A percentile compares a stretch with the other conserved stretches of the same genome.
Conservation (phyloP, 352 stramenopile species). For the Phytophthora boehmeriae region DNA sequence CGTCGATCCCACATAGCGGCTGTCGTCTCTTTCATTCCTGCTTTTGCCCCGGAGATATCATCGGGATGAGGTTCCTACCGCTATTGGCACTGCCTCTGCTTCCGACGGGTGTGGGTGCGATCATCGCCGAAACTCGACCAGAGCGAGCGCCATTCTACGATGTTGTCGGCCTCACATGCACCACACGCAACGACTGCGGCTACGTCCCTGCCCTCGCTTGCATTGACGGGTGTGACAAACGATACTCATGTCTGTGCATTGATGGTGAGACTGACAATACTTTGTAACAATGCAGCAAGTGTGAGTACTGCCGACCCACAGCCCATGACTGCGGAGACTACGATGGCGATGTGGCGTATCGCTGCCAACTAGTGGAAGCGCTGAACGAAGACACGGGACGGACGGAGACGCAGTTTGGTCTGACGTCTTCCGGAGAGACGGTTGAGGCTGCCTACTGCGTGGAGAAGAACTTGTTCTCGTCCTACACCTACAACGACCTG, state of each 20-base stretch:
- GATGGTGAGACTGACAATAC: neutral
- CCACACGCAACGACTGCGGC: conserved; percentile 59
- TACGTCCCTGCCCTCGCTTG: conserved; percentile 77
- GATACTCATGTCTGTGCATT: neutral
- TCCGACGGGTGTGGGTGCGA: conserved; percentile 4
- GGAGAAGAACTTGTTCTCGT: conserved; percentile 79
- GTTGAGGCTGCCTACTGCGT: conserved; percentile 67
- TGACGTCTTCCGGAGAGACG: conserved; percentile 29
- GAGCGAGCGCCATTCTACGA: conserved; percentile 35
- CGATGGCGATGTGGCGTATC: conserved; percentile 52
- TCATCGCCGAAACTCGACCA: neutral
- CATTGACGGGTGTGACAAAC: conserved; percentile 46
- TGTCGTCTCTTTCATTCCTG: too few relatives aligned
- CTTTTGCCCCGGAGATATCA: too few relatives aligned
- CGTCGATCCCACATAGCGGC: too few relatives aligned
- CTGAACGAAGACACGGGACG: conserved; percentile 36
- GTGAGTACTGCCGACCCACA: conserved; percentile 57
- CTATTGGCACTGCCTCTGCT: neutral
- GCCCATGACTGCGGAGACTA: conserved; percentile 57
- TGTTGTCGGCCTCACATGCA: conserved; percentile 49
- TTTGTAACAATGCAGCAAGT: conserved; percentile 38
- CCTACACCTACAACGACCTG: conserved; percentile 67
- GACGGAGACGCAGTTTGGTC: conserved; percentile 31
- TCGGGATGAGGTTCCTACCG: neutral
- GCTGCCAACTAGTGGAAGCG: conserved; percentile 47